Conservation (phyloP, 164 flowering plant species). For the Aristolochia fimbriata region DNA sequence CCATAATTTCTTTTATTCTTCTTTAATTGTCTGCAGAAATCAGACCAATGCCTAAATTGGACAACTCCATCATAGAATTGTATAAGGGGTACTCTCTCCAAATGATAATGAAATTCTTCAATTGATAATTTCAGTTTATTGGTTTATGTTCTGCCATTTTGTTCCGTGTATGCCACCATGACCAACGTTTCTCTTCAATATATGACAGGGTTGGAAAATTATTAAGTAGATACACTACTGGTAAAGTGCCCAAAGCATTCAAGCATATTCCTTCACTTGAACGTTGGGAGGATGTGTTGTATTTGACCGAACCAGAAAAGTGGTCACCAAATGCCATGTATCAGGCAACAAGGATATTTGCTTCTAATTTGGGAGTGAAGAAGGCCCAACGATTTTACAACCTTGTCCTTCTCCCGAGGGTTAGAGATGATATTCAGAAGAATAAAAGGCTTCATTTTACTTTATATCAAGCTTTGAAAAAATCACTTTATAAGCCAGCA, state of each 20-base stretch:
- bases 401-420: slow-evolving; percentile 77
- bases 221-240: slow-evolving; percentile 61
- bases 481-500: slow-evolving; percentile 83
- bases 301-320: slow-evolving; percentile 89
- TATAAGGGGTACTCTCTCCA: slow-evolving; percentile 60
- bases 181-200: neutral
- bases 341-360: slow-evolving; percentile 86
- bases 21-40: slow-evolving; percentile 33
- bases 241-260: slow-evolving; percentile 85
- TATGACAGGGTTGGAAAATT: slow-evolving; percentile 68
- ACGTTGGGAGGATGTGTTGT: slow-evolving; percentile 73
- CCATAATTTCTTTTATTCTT: neutral
- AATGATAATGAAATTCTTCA: too few species aligned
- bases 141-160: too few species aligned
- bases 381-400: slow-evolving; percentile 81
- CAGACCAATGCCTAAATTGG: slow-evolving; percentile 58
- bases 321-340: slow-evolving; percentile 95
- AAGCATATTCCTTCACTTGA: slow-evolving; percentile 62
- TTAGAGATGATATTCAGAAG: slow-evolving; percentile 76
- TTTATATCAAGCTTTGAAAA: slow-evolving; percentile 73
- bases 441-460: slow-evolving; percentile 81
- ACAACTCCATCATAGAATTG: slow-evolving; percentile 45
- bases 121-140: too few species aligned
- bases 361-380: slow-evolving; percentile 65
- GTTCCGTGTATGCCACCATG: too few species aligned